Percentiles rank a stretch among this genome's conserved stretches.
phyloP scores from a whole-genome alignment of 2,329 filamentous ascomycete species.

The Cladorrhinum sp. region DNA sequence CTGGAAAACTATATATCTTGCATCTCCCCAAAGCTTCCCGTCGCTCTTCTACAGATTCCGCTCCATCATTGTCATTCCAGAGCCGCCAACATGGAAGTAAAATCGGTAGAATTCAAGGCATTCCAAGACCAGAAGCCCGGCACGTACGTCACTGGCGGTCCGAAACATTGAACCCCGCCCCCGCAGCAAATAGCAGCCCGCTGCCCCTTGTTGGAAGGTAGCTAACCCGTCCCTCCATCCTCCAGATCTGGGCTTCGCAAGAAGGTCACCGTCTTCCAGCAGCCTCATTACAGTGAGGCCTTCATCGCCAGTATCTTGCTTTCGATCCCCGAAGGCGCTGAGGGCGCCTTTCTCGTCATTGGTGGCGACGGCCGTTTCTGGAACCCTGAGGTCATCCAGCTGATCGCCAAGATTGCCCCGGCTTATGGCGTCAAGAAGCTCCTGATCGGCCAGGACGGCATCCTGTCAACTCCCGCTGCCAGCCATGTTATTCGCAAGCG shows the following conservation, averaged over 20 bases:
- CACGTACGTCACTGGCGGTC: slow-evolving; percentile 69
- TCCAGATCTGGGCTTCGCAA: slow-evolving; percentile 92
- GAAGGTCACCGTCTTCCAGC: slow-evolving; percentile 97
- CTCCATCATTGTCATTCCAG: neutral
- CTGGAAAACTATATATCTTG: neutral
- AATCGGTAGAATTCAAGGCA: slow-evolving; percentile 77
- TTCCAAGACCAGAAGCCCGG: slow-evolving; percentile 98
- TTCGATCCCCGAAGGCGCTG: slow-evolving; percentile 89
- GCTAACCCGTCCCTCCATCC: neutral
- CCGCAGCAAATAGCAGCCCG: slow-evolving; percentile 23
- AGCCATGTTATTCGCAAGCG: slow-evolving; percentile 94
- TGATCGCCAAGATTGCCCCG: slow-evolving; percentile 95
- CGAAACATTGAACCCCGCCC: slow-evolving; percentile 31
- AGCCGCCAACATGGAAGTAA: slow-evolving; percentile 58
- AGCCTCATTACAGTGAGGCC: slow-evolving; percentile 91
- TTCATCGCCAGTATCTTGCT: slow-evolving; percentile 93
- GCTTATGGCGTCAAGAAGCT: slow-evolving; percentile 99
- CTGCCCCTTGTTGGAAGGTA: neutral
- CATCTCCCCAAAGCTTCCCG: neutral
- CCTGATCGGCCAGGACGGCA: slow-evolving; percentile 91
- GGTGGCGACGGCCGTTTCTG: slow-evolving; percentile 96
- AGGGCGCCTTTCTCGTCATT: slow-evolving; percentile 88
- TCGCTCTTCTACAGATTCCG: neutral
- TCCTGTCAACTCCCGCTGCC: slow-evolving; percentile 92
- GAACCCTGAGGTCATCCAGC: slow-evolving; percentile 93